Base-by-base conservation (phyloP, 768 basidiomycete species). In the Megacollybia marginata region DNA sequence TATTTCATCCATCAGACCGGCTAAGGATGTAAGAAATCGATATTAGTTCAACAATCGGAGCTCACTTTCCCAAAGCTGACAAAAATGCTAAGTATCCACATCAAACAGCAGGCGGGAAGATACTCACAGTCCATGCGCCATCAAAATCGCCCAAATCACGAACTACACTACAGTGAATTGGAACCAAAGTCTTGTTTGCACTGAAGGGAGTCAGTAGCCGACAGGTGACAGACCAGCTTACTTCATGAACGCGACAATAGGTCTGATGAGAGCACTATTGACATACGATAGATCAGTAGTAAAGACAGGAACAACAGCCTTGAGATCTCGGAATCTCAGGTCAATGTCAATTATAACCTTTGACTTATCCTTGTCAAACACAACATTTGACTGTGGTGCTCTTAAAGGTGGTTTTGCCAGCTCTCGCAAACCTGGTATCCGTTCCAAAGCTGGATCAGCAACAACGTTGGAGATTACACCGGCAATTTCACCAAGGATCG, bases 191-290 rank as follows among this genome's bases (percentile, higher is more conserved):
- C 52, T 87, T 82, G 62, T 98, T 95, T 4, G 88, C 85, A 64
- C 95, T 98, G 56, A 20, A 55, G 2, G 48, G 38, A 63, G 13
- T 42, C 47, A 49, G 44, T 47, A 57, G 28, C 18, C 2, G 13
- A 32, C 9, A 28, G 33, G 16, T 50, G 40, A 47, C 34, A 35
- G 38, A 49, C 6, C 33, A 8, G 73, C 85, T 52, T 58, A 94
- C 93, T 96, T 96, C 83, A 97, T 94, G 62, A 99, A 99, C 1
- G 92, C 95, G 13, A 98, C 96, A 54, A 99, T 97, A 4, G 96
- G 94, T 57, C 96, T 66, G 44, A 96, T 86, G 20, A 98, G 70
- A 18, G 96, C 96, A 59, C 85, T 89, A 59, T 95, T 96, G 53
- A 90, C 85, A 59, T 95, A 91, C 42, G 89, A 89, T 50, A 99